Base-by-base conservation (phyloP, 164 flowering plant species). In the Tetrastigma voinierianum region DNA sequence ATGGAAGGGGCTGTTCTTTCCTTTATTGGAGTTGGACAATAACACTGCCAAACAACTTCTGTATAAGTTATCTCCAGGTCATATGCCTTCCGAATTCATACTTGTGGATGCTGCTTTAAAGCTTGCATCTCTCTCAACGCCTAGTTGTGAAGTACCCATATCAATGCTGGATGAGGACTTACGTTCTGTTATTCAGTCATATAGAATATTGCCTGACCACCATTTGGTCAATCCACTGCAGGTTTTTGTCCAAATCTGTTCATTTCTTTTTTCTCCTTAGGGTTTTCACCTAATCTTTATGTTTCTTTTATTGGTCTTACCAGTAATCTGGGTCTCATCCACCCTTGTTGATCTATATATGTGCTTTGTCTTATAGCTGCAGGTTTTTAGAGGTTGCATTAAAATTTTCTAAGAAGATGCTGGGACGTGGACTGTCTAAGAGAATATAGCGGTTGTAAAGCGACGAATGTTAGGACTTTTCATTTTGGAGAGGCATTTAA, bases 11-110 rank as follows among this genome's bases (percentile, higher is more conserved):
- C 99, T 70, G 95, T 96, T 69, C 96, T 96, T 73, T 93, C n/a
- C 98, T 55, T 74, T 96, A 10, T 67, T 96, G 72, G 99, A 96
- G 78, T 89, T 96, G 99, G 99, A 57, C 99, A 96, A 81, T 87
- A 56, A 68, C 93, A 65, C 99, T 67, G 91, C 99, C 54, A 86
- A 86, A 79, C 99, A 96, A 75, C 99, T 96, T 63, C 99, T 90
- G 54, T 79, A 86, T 62, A 96, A 96, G 82, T 76, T 96, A 18
- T 90, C 97, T 72, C 94, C 98, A 47, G 79, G 72, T n/a, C 67
- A 84, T 46, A 70, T 76, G 21, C 98, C 99, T 57, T 72, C 83
- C 64, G 98, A 96, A 66, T 85, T 96, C 61, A 23, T 65, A 21
- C 75, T 96, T 63, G 85, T 90, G 43, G 97, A 93, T 83, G 86